These are phyloP conservation scores for Sistotremastrum niveocremeum DNA, from an alignment of 768 basidiomycete species.

Conservation along the genomic window DNA sequence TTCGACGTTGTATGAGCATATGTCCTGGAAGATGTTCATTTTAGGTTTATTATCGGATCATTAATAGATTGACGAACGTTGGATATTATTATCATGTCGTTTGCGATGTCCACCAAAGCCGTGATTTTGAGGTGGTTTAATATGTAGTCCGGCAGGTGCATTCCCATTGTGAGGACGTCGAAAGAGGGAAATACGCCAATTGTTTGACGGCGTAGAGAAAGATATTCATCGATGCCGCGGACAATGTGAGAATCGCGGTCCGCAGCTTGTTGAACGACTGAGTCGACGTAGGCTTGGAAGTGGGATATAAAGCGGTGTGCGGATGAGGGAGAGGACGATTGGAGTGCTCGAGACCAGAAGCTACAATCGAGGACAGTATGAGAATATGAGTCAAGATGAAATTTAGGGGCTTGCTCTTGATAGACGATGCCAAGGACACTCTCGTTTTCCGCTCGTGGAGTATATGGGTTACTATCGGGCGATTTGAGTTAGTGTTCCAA, in stretches of 20 bases:
- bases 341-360: slow-evolving; percentile 21
- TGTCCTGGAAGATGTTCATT: slow-evolving; percentile 33
- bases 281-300: slow-evolving; percentile 22
- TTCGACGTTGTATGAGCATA: slow-evolving; percentile 66
- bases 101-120: slow-evolving; percentile 14
- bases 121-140: slow-evolving; percentile 26
- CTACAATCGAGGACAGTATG: slow-evolving; percentile 8
- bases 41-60: neutral
- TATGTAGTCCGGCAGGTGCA: slow-evolving; percentile 29
- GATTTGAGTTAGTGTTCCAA: too few relatives aligned
- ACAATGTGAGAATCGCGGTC: slow-evolving; percentile 23
- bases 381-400: neutral
- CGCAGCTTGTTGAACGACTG: slow-evolving; percentile 28
- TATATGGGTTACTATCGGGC: slow-evolving; percentile 23
- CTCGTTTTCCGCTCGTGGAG: slow-evolving; percentile 22
- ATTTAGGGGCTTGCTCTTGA: slow-evolving; percentile 23
- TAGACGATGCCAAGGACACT: slow-evolving; percentile 26
- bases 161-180: slow-evolving; percentile 20
- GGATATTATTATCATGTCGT: slow-evolving; percentile 23
- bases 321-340: slow-evolving; percentile 9
- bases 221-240: slow-evolving; percentile 26
- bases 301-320: slow-evolving; percentile 23
- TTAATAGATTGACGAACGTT: slow-evolving; percentile 14
- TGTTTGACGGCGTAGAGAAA: slow-evolving; percentile 26
- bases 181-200: slow-evolving; percentile 28